A percentile compares a stretch with the other conserved stretches of the same genome.
Conservation (phyloP, 2,329 filamentous ascomycete genomes). For the Pyrenochaeta sp. region DNA sequence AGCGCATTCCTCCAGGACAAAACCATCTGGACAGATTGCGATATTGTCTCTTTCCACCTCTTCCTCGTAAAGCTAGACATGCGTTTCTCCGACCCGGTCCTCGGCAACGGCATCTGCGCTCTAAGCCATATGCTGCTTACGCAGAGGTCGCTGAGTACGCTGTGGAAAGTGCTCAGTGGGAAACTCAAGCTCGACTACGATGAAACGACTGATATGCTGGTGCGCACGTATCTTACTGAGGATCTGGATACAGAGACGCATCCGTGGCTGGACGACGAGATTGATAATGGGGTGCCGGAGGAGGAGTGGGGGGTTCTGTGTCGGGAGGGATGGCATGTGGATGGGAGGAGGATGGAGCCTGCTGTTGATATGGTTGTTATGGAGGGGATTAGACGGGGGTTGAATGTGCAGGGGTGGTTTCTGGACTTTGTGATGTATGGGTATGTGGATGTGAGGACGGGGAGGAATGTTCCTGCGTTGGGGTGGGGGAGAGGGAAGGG, state of each 20-base stretch:
- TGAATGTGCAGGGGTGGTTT: conserved; percentile 64
- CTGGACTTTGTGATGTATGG: conserved; percentile 70
- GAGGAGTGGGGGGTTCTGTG: conserved; percentile 48
- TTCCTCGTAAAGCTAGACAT: conserved; percentile 78
- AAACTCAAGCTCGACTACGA: conserved; percentile 57
- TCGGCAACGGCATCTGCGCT: conserved; percentile 57
- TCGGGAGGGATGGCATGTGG: conserved; percentile 57
- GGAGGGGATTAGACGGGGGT: conserved; percentile 63
- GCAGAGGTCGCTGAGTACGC: conserved; percentile 57
- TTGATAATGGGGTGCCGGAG: conserved; percentile 26
- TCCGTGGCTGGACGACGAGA: conserved; percentile 34
- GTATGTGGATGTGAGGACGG: conserved; percentile 61
- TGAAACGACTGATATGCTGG: conserved; percentile 17
- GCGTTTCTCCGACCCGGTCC: conserved; percentile 70
- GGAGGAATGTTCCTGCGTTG: conserved; percentile 60
- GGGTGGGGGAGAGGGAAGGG: conserved; percentile 62
- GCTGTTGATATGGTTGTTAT: conserved; percentile 49
- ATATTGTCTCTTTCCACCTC: conserved; percentile 69
- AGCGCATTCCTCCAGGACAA: conserved; percentile 62
- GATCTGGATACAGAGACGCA: conserved; percentile 29
- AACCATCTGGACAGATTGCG: conserved; percentile 64
- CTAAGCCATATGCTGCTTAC: conserved; percentile 61
- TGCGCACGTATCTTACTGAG: conserved; percentile 27
- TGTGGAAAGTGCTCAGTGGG: conserved; percentile 57
- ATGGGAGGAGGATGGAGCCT: conserved; percentile 64